Conservation (phyloP, 345 rosid genomes). For the Salix brachista region DNA sequence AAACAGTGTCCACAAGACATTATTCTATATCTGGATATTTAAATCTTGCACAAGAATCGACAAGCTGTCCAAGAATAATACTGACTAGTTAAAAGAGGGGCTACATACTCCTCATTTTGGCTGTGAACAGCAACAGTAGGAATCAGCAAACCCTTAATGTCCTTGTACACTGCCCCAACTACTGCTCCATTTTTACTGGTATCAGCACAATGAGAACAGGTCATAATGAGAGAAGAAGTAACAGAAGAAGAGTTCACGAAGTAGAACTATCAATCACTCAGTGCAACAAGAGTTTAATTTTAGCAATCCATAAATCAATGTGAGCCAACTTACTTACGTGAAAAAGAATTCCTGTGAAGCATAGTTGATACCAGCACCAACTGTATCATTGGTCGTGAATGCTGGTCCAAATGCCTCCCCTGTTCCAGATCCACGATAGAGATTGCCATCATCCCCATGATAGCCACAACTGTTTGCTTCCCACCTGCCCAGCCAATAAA, state of each 20-base stretch:
- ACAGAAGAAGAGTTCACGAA: conserved; percentile 5
- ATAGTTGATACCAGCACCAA: conserved; percentile 93
- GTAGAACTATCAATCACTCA: not conserved
- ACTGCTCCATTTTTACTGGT: conserved; percentile 75
- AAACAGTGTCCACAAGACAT: not conserved
- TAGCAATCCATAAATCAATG: conserved; percentile 1
- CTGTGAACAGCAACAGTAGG: conserved; percentile 96
- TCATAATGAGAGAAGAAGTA: conserved; percentile 12
- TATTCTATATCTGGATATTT: not conserved
- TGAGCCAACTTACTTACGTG: conserved; percentile 62
- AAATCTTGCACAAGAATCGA: conserved; percentile 3
- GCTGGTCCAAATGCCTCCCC: conserved; percentile 87
- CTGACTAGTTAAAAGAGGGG: conserved; percentile 10
- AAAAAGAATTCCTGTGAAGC: conserved; percentile 81
- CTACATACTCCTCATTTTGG: conserved; percentile 89
- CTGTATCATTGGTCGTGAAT: conserved; percentile 65
- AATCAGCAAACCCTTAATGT: conserved; percentile 63
- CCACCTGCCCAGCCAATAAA: conserved; percentile 56
- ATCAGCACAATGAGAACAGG: conserved; percentile 18
- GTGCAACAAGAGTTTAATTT: not conserved
- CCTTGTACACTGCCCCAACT: conserved; percentile 64
- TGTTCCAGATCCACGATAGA: conserved; percentile 69
- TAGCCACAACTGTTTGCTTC: conserved; percentile 93
- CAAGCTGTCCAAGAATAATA: not conserved
- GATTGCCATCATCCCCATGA: conserved; percentile 90